Percentiles rank a stretch among this genome's conserved stretches.
These are phyloP conservation scores for Colletotrichum chrysophilum DNA, from an alignment of 2,329 filamentous ascomycete species.

Conservation along the genomic window DNA sequence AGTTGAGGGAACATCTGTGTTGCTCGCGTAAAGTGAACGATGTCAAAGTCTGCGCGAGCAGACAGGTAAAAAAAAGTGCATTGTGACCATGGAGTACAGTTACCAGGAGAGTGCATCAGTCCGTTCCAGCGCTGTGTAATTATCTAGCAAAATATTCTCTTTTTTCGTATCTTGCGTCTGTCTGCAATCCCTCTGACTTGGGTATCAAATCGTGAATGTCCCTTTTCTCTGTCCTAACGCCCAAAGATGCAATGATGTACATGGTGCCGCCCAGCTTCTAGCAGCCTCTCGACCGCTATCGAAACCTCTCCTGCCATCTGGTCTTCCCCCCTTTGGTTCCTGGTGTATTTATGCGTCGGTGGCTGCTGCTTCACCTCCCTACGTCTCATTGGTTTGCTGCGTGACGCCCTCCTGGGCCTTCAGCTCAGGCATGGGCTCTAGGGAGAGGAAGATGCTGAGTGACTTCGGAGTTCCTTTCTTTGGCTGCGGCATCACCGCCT, in stretches of 20 bases:
- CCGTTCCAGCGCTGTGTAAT: not conserved
- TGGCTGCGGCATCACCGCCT: constrained; percentile 53
- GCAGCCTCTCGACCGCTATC: not conserved
- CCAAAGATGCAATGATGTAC: not conserved
- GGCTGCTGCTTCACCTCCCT: constrained; percentile 23
- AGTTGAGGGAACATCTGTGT: not conserved
- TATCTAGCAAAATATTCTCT: not conserved
- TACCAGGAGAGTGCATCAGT: not conserved
- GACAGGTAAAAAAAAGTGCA: not conserved
- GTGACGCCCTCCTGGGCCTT: constrained; percentile 52
- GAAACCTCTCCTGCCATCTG: not conserved
- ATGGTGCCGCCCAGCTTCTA: not conserved
- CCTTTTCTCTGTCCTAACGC: not conserved
- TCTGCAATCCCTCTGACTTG: not conserved
- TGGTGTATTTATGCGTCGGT: not conserved
- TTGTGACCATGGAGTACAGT: not conserved
- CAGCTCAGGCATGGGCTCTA: constrained; percentile 58
- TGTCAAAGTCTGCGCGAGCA: not conserved
- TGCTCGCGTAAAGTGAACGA: not conserved
- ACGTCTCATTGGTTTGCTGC: constrained; percentile 47
- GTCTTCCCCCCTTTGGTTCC: not conserved
- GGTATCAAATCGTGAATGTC: constrained; percentile 9
- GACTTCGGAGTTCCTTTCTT: constrained; percentile 53
- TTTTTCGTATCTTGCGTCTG: not conserved
- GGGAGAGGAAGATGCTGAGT: constrained; percentile 66